phyloP scores from a whole-genome alignment of 2,329 filamentous ascomycete genomes.

The Phoma herbarum region DNA sequence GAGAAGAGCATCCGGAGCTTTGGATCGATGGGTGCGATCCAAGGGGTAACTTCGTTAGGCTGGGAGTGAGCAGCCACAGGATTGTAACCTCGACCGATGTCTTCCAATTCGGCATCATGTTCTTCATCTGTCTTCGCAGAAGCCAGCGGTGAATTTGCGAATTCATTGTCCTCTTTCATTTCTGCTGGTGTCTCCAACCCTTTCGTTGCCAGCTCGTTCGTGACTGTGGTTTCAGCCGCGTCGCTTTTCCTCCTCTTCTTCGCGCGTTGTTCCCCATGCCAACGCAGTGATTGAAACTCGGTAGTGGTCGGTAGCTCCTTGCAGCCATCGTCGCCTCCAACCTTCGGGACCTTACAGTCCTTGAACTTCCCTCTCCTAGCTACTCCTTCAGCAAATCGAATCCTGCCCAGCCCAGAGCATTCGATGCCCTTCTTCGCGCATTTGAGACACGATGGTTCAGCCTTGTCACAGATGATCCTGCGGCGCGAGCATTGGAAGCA shows the following conservation, averaged over 20 bases:
- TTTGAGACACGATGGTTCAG: slow-evolving; percentile 52
- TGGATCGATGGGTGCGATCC: slow-evolving; percentile 38
- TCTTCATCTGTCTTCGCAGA: neutral
- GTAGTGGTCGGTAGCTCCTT: slow-evolving; percentile 4
- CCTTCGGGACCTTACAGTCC: slow-evolving; percentile 25
- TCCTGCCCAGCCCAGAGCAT: slow-evolving; percentile 53
- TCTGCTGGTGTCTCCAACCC: neutral
- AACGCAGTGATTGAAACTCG: slow-evolving; percentile 5
- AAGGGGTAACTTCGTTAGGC: slow-evolving; percentile 24
- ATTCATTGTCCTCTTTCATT: neutral
- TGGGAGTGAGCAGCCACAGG: neutral
- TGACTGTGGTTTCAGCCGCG: neutral
- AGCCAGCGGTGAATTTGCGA: too few species aligned
- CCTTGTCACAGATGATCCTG: slow-evolving; percentile 54
- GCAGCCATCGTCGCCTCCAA: slow-evolving; percentile 1
- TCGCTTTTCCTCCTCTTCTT: slow-evolving; percentile 1
- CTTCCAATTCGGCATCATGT: slow-evolving; percentile 1
- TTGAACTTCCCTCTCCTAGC: slow-evolving; percentile 34
- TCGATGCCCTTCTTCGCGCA: slow-evolving; percentile 51
- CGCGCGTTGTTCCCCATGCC: slow-evolving; percentile 7
- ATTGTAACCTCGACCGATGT: slow-evolving; percentile 3
- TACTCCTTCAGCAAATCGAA: slow-evolving; percentile 48
- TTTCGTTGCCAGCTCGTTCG: too few species aligned
- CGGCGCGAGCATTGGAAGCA: slow-evolving; percentile 53
- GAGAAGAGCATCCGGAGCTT: slow-evolving; percentile 50